Conservation (phyloP, 805 yeast genomes). For the Hanseniaspora lachancei region DNA sequence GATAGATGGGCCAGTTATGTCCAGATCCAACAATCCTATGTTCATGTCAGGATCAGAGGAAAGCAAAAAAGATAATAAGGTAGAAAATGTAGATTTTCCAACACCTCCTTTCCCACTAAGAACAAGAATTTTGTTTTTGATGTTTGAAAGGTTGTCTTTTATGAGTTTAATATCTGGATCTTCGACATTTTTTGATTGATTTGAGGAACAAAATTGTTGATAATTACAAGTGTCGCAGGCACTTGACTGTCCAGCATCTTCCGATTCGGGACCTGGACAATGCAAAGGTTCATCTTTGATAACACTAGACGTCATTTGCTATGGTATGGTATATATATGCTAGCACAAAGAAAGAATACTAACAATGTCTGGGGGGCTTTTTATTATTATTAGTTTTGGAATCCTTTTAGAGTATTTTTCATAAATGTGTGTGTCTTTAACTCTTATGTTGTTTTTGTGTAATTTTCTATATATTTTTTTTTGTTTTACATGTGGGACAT, state of each 20-base stretch:
- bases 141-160: constrained; percentile 47
- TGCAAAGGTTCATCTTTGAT: constrained; percentile 82
- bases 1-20: constrained; percentile 93
- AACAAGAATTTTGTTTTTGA: constrained; percentile 69
- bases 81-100: constrained; percentile 90
- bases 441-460: too few species aligned
- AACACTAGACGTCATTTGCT: not conserved
- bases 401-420: too few species aligned
- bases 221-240: constrained; percentile 95
- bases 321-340: not conserved
- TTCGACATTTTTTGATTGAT: constrained; percentile 60
- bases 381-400: too few species aligned
- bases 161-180: constrained; percentile 83
- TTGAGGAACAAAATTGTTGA: constrained; percentile 71
- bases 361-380: too few species aligned
- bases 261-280: constrained; percentile 97
- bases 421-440: too few species aligned
- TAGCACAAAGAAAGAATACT: too few species aligned
- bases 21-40: constrained; percentile 93
- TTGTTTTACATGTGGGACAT: too few species aligned
- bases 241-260: constrained; percentile 81
- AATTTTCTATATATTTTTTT: too few species aligned
- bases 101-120: constrained; percentile 90
- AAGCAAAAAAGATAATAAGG: constrained; percentile 93
- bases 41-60: constrained; percentile 64